Evolutionary conservation across 2,329 filamentous ascomycete genomes (phyloP), one percentile per base, ranked within the genome.

Genomic region (Ophiostoma australiae): DNA sequence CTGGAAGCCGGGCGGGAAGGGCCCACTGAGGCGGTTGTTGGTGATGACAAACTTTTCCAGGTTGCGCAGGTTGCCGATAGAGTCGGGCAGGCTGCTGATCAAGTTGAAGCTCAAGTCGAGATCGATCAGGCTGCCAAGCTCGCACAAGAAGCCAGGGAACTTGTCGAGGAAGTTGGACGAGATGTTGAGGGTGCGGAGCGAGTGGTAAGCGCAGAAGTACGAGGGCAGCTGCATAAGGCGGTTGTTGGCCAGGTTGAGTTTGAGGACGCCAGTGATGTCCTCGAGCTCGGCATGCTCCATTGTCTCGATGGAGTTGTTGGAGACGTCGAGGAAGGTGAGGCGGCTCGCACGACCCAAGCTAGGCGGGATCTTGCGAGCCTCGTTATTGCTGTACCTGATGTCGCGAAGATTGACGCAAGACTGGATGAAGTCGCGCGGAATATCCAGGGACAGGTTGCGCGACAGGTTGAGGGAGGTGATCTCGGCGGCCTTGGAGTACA

Each of bases 21-120:
- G 84, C 2, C 92, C 92, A 27, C 87, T 86, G 17, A 99, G 83
- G 73, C 91, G 90, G 80, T 99, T 99, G 81, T 99, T 99, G 1
- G 95, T 98, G 75, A 97, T 94, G 82, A 95, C 93, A 39, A 99
- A 86, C 74, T 94, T 89, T 80, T 98, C 95, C 52, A 99, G 82
- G 70, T 89, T 92, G 72, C 85, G 88, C 72, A 99, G 81, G 70
- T 89, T 88, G 7, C 93, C 92, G 74, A 99, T 91, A 73, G 89
- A 83, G 17, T 90, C 89, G 0, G 94, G 93, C 8, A 99, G 82
- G 70, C 83, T 86, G 13, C 87, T 87, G 73, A 99, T 97, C 58
- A 90, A 87, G 78, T 99, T 99, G 86, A 99, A 99, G 78, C 94
- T 98, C 77, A 99, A 88, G 77, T 99, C 95, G 58, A 99, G 86